Evolutionary conservation across 257 asterid genomes (phyloP).

Genomic region (Solanum lycopersicoides): DNA sequence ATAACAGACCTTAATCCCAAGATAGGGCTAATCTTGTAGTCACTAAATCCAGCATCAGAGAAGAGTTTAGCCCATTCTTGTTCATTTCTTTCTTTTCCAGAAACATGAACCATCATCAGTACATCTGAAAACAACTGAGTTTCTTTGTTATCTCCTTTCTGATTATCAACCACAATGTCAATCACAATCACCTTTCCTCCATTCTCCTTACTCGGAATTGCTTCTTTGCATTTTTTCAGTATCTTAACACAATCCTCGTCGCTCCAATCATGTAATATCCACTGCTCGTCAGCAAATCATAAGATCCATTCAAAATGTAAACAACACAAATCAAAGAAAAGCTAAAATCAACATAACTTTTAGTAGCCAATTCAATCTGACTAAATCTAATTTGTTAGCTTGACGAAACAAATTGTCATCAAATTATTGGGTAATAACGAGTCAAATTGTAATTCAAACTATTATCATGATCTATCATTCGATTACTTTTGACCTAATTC

Average conservation of each 20-base stretch:
- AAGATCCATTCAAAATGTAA: not conserved
- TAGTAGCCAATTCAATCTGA: not conserved
- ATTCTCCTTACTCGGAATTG: conserved; percentile 1
- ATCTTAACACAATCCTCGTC: not conserved
- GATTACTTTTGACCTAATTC: too few species aligned
- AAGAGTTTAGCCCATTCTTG: not conserved
- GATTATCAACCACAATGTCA: not conserved
- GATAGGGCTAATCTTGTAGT: not conserved
- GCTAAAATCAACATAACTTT: not conserved
- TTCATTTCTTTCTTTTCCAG: not conserved
- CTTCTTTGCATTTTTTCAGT: conserved; percentile 12
- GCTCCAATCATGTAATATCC: conserved; percentile 1
- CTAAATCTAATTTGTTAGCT: too few species aligned
- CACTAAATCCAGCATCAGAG: not conserved
- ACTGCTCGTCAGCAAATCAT: not conserved
- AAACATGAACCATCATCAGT: not conserved
- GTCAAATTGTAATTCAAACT: not conserved
- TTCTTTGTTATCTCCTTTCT: not conserved
- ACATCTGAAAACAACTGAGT: not conserved
- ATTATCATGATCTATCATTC: not conserved
- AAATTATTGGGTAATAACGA: not conserved
- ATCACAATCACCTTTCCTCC: conserved; percentile 13
- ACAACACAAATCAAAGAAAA: not conserved
- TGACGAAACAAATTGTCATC: not conserved
- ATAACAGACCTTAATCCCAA: conserved; percentile 1